These are phyloP conservation scores for Phyllosticta capitalensis DNA, from an alignment of 2,329 filamentous ascomycete species.

Conservation along the genomic window DNA sequence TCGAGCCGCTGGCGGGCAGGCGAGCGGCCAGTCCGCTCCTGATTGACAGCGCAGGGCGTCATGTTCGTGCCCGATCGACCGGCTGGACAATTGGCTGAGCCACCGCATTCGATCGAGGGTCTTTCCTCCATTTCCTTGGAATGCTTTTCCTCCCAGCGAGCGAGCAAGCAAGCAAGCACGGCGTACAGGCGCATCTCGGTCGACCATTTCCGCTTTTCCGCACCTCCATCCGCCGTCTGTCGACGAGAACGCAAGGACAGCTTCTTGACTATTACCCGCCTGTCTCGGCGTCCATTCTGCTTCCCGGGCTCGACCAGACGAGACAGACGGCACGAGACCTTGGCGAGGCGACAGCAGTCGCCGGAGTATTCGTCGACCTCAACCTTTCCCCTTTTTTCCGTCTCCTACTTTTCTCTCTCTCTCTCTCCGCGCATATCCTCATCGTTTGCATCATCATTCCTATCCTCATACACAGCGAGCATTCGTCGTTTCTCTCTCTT, in stretches of 20 bases:
- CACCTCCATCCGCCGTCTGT: no score
- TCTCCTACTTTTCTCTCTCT: neutral
- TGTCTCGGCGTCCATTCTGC: no score
- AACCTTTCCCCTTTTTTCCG: no score
- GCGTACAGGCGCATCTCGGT: neutral
- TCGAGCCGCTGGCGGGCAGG: neutral
- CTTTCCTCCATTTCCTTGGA: neutral
- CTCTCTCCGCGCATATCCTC: neutral
- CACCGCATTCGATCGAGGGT: neutral
- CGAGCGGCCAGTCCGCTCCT: neutral
- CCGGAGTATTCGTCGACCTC: no score
- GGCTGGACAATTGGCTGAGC: neutral
- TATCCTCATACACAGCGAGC: neutral
- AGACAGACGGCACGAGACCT: no score
- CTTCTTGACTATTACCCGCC: no score
- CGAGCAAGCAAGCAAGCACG: neutral
- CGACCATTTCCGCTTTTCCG: no score
- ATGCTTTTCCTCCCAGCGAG: neutral
- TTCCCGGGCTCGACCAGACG: no score
- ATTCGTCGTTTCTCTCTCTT: neutral
- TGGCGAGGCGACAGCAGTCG: no score
- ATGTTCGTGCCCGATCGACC: neutral
- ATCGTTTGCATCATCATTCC: neutral
- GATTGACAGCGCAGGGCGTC: neutral
- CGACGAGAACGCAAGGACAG: no score